Percentiles rank a stretch among this genome's conserved stretches.
phyloP scores from a whole-genome alignment of 768 basidiomycete genomes.

The Boletus sp. region DNA sequence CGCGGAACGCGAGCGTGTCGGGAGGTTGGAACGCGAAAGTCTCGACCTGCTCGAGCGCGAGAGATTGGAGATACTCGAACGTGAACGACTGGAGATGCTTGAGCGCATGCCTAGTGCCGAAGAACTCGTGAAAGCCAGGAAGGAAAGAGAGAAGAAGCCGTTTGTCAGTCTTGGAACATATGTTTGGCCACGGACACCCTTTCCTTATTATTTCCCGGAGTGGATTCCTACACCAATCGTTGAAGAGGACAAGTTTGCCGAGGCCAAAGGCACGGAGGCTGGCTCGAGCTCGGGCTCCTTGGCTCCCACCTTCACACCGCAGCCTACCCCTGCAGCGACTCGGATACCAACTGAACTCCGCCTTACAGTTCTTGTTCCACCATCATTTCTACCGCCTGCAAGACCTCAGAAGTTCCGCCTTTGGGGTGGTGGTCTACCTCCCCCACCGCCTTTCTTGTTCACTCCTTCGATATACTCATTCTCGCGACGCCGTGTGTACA shows the following conservation, averaged over 20 bases:
- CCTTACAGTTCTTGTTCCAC: slow-evolving; percentile 57
- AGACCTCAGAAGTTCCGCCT: slow-evolving; percentile 55
- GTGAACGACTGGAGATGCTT: slow-evolving; percentile 30
- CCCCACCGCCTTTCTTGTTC: slow-evolving; percentile 36
- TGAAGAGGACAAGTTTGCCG: slow-evolving; percentile 24
- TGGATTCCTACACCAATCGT: slow-evolving; percentile 28
- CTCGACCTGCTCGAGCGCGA: slow-evolving; percentile 30
- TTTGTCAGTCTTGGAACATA: slow-evolving; percentile 29
- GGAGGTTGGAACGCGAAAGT: slow-evolving; percentile 28
- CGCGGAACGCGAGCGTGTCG: slow-evolving; percentile 29
- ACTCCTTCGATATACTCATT: slow-evolving; percentile 23
- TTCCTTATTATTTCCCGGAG: slow-evolving; percentile 35
- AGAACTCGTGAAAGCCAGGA: slow-evolving; percentile 30
- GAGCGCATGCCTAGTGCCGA: slow-evolving; percentile 33
- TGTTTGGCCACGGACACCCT: slow-evolving; percentile 31
- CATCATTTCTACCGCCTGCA: slow-evolving; percentile 51
- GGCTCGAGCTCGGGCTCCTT: slow-evolving; percentile 31
- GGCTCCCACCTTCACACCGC: slow-evolving; percentile 11
- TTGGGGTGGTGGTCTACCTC: slow-evolving; percentile 64
- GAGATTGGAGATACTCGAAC: slow-evolving; percentile 28
- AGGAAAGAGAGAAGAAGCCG: slow-evolving; percentile 28
- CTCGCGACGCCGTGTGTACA: slow-evolving; percentile 59
- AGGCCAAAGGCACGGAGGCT: slow-evolving; percentile 15
- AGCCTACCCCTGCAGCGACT: slow-evolving; percentile 3
- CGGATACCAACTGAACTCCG: slow-evolving; percentile 31